Conservation (phyloP, 108 stramenopile genomes). For the Pelagomonas calceolata region DNA sequence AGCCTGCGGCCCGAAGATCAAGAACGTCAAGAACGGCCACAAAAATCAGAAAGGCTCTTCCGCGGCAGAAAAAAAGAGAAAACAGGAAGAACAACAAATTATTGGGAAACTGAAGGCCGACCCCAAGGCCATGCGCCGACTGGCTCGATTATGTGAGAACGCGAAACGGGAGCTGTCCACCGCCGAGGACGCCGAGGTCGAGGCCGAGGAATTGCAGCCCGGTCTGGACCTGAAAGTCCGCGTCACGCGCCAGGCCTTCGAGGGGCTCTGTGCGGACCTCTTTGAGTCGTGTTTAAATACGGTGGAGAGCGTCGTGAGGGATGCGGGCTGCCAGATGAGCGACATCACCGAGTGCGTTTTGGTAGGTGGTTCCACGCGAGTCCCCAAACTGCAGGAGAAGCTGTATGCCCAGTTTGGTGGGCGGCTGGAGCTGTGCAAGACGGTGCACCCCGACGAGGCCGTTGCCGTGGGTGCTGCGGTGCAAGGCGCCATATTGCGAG, state of each 20-base stretch:
- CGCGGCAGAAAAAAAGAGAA: slow-evolving; percentile 17
- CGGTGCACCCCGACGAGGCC: slow-evolving; percentile 60
- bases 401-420: slow-evolving; percentile 53
- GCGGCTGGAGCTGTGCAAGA: slow-evolving; percentile 53
- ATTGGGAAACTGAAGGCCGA: slow-evolving; percentile 4
- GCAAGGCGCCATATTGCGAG: slow-evolving; percentile 54
- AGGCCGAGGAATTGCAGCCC: slow-evolving; percentile 44
- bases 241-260: slow-evolving; percentile 37
- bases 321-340: slow-evolving; percentile 45
- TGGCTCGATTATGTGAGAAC: slow-evolving; percentile 55
- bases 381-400: slow-evolving; percentile 45
- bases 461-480: slow-evolving; percentile 63
- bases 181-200: slow-evolving; percentile 38
- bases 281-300: slow-evolving; percentile 60
- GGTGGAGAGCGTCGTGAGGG: slow-evolving; percentile 56
- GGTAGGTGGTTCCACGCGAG: slow-evolving; percentile 60
- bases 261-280: slow-evolving; percentile 37
- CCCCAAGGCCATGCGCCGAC: slow-evolving; percentile 55
- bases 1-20: slow-evolving; percentile 39
- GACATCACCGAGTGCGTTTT: slow-evolving; percentile 60
- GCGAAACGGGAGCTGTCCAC: slow-evolving; percentile 62
- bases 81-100: slow-evolving; percentile 7
- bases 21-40: slow-evolving; percentile 43
- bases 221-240: slow-evolving; percentile 40
- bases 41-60: slow-evolving; percentile 47